A percentile compares a stretch with the other conserved stretches of the same genome.
These are phyloP conservation scores for Russula abietina DNA, from an alignment of 768 basidiomycete genomes.

Conservation along the genomic window DNA sequence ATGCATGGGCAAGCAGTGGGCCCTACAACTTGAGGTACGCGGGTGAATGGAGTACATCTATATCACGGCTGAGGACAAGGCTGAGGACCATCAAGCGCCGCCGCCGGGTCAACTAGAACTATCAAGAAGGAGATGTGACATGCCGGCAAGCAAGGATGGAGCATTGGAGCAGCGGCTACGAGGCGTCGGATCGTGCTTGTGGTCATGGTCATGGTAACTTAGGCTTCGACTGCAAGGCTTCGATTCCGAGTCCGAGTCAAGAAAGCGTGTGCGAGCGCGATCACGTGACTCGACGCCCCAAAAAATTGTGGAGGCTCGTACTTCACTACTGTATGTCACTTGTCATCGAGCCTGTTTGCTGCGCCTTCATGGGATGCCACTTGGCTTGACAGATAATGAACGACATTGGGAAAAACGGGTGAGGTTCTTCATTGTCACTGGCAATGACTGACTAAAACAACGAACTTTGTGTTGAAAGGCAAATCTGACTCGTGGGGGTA, in stretches of 20 bases:
- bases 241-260: too few species aligned
- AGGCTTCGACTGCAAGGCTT: too few species aligned
- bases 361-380: conserved; percentile 44
- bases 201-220: too few species aligned
- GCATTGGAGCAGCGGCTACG: conserved; percentile 40
- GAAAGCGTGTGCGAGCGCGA: too few species aligned
- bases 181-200: too few species aligned
- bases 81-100: background rate
- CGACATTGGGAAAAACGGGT: conserved; percentile 33
- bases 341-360: conserved; percentile 41
- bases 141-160: conserved; percentile 30
- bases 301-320: too few species aligned
- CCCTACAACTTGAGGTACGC: conserved; percentile 35
- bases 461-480: too few species aligned
- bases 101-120: conserved; percentile 15
- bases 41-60: background rate
- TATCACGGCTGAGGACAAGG: background rate
- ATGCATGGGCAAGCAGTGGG: conserved; percentile 66
- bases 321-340: background rate
- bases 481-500: too few species aligned
- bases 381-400: conserved; percentile 37
- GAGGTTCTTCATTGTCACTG: conserved; percentile 11
- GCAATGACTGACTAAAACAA: too few species aligned
- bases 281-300: conserved; percentile 38
- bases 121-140: conserved; percentile 42